phyloP scores from a whole-genome alignment of 441 rosid species.

The Breynia disticha region DNA sequence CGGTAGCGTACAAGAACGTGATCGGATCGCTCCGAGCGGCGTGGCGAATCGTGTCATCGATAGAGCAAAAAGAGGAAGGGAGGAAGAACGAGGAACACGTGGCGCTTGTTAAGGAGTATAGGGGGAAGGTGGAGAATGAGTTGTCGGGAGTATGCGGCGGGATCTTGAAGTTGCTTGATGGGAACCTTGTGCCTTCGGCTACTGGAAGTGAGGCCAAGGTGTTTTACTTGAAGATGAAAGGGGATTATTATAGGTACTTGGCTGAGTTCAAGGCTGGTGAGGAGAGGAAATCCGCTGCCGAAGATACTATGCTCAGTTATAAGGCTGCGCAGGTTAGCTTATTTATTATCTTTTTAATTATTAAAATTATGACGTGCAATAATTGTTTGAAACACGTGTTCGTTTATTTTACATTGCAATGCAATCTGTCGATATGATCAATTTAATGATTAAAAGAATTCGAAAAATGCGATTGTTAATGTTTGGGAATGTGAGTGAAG shows the following conservation, averaged over 20 bases:
- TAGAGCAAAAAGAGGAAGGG: too few relatives aligned
- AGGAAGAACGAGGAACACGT: too few relatives aligned
- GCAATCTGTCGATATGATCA: too few relatives aligned
- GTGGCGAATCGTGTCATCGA: too few relatives aligned
- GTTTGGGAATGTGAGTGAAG: slow-evolving; percentile 15
- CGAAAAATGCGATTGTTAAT: neutral
- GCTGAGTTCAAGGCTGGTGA: slow-evolving; percentile 79
- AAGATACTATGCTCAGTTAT: slow-evolving; percentile 77
- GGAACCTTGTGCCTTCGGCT: slow-evolving; percentile 65
- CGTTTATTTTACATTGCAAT: too few relatives aligned
- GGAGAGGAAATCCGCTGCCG: slow-evolving; percentile 73
- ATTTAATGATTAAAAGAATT: too few relatives aligned
- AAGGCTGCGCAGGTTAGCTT: slow-evolving; percentile 92
- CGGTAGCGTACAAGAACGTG: slow-evolving; percentile 6
- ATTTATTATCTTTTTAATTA: too few relatives aligned
- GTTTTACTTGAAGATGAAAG: slow-evolving; percentile 82
- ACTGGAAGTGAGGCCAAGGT: slow-evolving; percentile 71
- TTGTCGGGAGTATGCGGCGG: slow-evolving; percentile 61
- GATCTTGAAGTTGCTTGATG: slow-evolving; percentile 49
- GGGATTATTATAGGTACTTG: slow-evolving; percentile 70
- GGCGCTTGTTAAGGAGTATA: slow-evolving; percentile 63
- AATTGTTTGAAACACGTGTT: too few relatives aligned
- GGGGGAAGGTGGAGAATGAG: slow-evolving; percentile 72
- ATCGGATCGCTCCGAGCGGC: too few relatives aligned
- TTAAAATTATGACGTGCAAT: too few relatives aligned